Evolutionary conservation across 208 protist genomes (phyloP), one percentile per base, ranked within the genome.

Genomic region (Leishmania mexicana): DNA sequence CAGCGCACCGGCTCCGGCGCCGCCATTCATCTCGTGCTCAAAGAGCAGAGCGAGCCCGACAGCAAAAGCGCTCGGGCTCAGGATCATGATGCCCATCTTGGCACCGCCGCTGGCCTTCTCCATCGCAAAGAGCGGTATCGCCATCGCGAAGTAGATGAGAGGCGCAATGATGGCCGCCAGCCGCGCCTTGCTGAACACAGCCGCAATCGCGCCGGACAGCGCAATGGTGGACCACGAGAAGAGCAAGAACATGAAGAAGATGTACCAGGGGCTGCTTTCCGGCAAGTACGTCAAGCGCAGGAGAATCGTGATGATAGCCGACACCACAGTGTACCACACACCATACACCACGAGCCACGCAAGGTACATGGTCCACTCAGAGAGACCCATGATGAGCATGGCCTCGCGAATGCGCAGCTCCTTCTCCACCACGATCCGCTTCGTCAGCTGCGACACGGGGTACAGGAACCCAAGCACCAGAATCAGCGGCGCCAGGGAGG

Each of bases 301-400:
- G n/a, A 96, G 8, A 24, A 96, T 71, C 74, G 89, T 75, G 70
- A 92, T 81, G 58, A 93, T 81, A 47, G 94, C 35, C 24, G 83
- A 85, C 11, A 87, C 60, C 51, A 95, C 49, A 31, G 77, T 28
- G 77, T 85, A 83, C 81, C 90, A 74, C 42, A 94, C 68, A 11
- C 84, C 71, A 65, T 88, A 89, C 62, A 95, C 77, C 17, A 97
- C 3, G 51, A 88, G 78, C 87, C 86, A 95, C 1, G 81, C 51
- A 8, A 90, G 19, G 76, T 93, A 95, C 77, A 95, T 87, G 40
- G 85, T 76, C 38, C 54, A 38, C 79, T 92, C 73, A 7, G 71
- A 77, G 24, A 97, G 85, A 2, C 94, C 94, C 94, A 97, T 97
- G 80, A 97, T 96, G 19, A 94, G 85, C 88, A 96, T 89, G 19